Conservation (phyloP, 495 filamentous ascomycete species). For the Annulohypoxylon maeteangense region DNA sequence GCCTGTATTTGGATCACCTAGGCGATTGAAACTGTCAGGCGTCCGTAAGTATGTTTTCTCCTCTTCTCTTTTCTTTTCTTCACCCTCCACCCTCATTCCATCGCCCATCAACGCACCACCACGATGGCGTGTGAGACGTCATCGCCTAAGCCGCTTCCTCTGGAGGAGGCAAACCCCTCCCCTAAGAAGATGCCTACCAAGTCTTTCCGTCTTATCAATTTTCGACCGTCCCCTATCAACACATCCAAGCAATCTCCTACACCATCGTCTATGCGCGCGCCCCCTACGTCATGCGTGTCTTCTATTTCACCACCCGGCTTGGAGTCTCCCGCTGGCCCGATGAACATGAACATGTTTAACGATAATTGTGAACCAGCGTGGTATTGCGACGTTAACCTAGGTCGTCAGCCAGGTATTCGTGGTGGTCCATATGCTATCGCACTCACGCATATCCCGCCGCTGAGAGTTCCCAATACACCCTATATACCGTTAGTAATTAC, state of each 20-base stretch:
- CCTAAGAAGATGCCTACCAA: background rate
- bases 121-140: background rate
- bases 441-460: slow-evolving; percentile 16
- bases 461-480: background rate
- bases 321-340: slow-evolving; percentile 22
- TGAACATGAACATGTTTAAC: slow-evolving; percentile 22
- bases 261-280: background rate
- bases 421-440: slow-evolving; percentile 32
- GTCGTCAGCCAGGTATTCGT: slow-evolving; percentile 29
- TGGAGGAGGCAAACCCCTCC: background rate
- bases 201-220: background rate
- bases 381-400: slow-evolving; percentile 8
- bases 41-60: slow-evolving; percentile 35
- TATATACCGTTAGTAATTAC: slow-evolving; percentile 21
- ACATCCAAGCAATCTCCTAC: background rate
- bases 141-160: background rate
- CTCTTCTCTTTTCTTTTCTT: background rate
- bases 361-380: slow-evolving; percentile 10
- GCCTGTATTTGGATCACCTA: background rate
- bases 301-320: background rate
- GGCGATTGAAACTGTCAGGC: background rate
- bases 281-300: background rate
- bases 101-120: slow-evolving; percentile 3
- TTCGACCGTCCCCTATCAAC: background rate
- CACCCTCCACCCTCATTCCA: background rate